A percentile compares a stretch with the other conserved stretches of the same genome.
Evolutionary conservation across 2,329 filamentous ascomycete species (phyloP).

Genomic region (Paecilomyces sp.): DNA sequence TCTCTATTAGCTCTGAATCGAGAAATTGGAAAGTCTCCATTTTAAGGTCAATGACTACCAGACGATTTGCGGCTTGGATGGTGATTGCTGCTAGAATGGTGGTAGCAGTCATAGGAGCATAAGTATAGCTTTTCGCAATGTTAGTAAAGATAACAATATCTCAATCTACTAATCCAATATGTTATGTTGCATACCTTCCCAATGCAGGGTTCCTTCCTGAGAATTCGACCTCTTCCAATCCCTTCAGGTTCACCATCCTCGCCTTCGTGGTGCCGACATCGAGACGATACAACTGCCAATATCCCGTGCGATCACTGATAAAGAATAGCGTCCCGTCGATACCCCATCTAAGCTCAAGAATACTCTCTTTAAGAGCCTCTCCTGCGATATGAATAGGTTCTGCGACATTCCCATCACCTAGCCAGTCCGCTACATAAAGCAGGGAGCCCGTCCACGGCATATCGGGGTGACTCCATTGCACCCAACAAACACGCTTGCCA

Average conservation of each 20-base stretch:
- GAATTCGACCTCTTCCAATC: slow-evolving; percentile 34
- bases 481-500: slow-evolving; percentile 43
- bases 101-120: slow-evolving; percentile 29
- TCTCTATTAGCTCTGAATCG: slow-evolving; percentile 22
- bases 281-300: slow-evolving; percentile 41
- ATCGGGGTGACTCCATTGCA: slow-evolving; percentile 49
- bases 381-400: slow-evolving; percentile 37
- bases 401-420: slow-evolving; percentile 20
- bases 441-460: slow-evolving; percentile 46
- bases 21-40: slow-evolving; percentile 23
- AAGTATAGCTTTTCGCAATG: slow-evolving; percentile 16
- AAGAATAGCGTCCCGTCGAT: slow-evolving; percentile 44
- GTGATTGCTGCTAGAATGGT: slow-evolving; percentile 29
- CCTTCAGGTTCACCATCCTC: slow-evolving; percentile 25
- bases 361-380: slow-evolving; percentile 31
- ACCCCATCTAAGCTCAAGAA: slow-evolving; percentile 47
- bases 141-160: neutral
- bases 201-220: slow-evolving; percentile 22
- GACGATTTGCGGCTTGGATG: slow-evolving; percentile 23
- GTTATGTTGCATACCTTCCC: slow-evolving; percentile 12
- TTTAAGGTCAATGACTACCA: slow-evolving; percentile 35
- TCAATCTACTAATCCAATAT: neutral
- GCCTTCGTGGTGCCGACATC: slow-evolving; percentile 16
- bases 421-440: slow-evolving; percentile 40
- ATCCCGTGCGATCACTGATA: slow-evolving; percentile 40